Evolutionary conservation across 2,329 filamentous ascomycete genomes (phyloP), one percentile per base, ranked within the genome.

Genomic region (Ophiognomonia clavigignenti-juglandacearum): DNA sequence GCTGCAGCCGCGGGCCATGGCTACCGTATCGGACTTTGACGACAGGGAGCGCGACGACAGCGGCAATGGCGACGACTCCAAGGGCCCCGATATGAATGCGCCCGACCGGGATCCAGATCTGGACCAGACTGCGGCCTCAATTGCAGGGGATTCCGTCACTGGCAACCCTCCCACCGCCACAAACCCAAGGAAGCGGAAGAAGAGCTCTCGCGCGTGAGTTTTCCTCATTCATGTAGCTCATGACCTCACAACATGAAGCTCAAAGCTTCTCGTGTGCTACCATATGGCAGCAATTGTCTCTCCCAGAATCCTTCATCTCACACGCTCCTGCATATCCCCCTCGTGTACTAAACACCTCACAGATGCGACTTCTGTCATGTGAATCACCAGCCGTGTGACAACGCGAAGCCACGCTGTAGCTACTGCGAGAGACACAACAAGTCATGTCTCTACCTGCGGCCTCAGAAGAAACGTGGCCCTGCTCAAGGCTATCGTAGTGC

Each of bases 371-470:
- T 69, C 39, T 72, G 69, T 52, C 71, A 72, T 51, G 65, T 68
- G 44, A 70, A 72, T 55, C 70, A 72, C 51, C 69, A 72, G 57
- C 69, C 70, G 6, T 73, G 70, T 56, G 70, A 73, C 57, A 73
- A 73, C 51, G 68, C 67, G 40, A 59, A 62, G 37, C 70, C 70
- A n/a, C 65, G 69, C 38, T 73, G 70, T 53, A 63, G 68, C 54
- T 70, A 72, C 35, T 73, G 70, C 43, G 64, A 67, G 44, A 58
- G 61, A 47, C 64, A 67, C 48, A 64, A 64, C 50, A 66, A 66
- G 55, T 57, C 61, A 0, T 67, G 64, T 39, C 53, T 64, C 22
- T 67, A 67, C 45, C 56, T 66, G 31, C 59, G 64, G n/a, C 64
- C 64, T 0, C 64, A 64, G 44, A 67, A 67, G 54, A 64, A 65